Conservation (phyloP, 1,284 basidiomycete genomes). For the Sphagnurus paluster region DNA sequence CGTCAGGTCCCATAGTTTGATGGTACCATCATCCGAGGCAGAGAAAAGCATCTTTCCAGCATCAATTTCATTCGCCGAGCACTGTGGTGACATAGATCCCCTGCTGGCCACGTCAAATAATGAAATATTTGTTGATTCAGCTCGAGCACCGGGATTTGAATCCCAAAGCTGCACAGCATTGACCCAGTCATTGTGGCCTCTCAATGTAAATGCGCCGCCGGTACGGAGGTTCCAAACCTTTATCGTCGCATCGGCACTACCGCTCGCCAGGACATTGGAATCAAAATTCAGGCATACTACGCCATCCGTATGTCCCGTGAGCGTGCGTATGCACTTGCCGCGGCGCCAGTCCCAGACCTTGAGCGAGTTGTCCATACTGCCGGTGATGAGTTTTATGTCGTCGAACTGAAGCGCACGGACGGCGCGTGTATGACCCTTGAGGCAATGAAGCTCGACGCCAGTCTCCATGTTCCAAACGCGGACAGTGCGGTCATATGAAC, state of each 20-base stretch:
- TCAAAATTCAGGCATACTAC: constrained; percentile 95
- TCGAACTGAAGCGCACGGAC: constrained; percentile 96
- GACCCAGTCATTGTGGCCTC: constrained; percentile 96
- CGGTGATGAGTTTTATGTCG: constrained; percentile 93
- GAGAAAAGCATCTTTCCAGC: constrained; percentile 95
- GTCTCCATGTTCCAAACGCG: constrained; percentile 98
- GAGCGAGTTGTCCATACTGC: constrained; percentile 94
- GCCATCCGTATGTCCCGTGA: constrained; percentile 90
- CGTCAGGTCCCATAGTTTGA: constrained; percentile 93
- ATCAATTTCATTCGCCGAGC: constrained; percentile 56
- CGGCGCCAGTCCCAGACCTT: constrained; percentile 98
- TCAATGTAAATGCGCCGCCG: constrained; percentile 88
- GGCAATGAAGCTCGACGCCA: constrained; percentile 79
- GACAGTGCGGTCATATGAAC: constrained; percentile 94
- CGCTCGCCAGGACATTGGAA: constrained; percentile 88
- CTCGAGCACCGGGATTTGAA: constrained; percentile 46
- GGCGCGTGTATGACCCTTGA: constrained; percentile 90
- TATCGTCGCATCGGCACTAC: constrained; percentile 87
- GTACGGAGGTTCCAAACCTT: constrained; percentile 96
- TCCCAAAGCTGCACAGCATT: constrained; percentile 96
- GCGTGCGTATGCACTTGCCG: constrained; percentile 85
- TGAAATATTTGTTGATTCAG: constrained; percentile 35
- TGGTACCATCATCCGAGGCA: constrained; percentile 91
- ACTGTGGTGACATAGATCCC: constrained; percentile 26
- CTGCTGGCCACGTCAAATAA: constrained; percentile 35